These are phyloP conservation scores for Amanita phalloides DNA, from an alignment of 768 basidiomycete genomes.

Conservation along the genomic window DNA sequence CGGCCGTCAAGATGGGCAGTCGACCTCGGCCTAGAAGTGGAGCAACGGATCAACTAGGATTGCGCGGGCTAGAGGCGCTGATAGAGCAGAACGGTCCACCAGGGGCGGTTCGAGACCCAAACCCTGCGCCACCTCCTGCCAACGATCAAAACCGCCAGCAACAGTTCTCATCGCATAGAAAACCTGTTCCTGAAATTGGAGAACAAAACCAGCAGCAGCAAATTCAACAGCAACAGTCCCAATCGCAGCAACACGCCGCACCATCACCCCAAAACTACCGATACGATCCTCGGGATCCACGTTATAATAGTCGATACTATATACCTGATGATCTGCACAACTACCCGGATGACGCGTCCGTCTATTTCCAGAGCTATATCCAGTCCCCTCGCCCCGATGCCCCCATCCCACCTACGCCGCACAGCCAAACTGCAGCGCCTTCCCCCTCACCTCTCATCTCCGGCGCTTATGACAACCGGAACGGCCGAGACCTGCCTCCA, in stretches of 20 bases:
- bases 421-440: slow-evolving; percentile 63
- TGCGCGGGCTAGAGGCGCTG: slow-evolving; percentile 48
- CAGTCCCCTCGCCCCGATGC: slow-evolving; percentile 58
- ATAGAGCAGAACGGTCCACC: slow-evolving; percentile 29
- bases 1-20: slow-evolving; percentile 14
- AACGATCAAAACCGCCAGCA: slow-evolving; percentile 9
- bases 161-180: slow-evolving; percentile 12
- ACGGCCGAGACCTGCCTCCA: slow-evolving; percentile 25
- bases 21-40: slow-evolving; percentile 46
- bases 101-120: slow-evolving; percentile 13
- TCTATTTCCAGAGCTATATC: slow-evolving; percentile 50
- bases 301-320: slow-evolving; percentile 22
- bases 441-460: slow-evolving; percentile 61
- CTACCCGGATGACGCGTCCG: slow-evolving; percentile 47
- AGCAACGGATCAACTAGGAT: slow-evolving; percentile 49
- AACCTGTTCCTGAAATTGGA: slow-evolving; percentile 10
- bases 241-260: slow-evolving; percentile 2
- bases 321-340: slow-evolving; percentile 46
- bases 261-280: slow-evolving; percentile 5
- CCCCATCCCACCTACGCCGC: slow-evolving; percentile 73
- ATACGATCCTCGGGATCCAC: slow-evolving; percentile 11
- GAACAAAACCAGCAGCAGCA: slow-evolving; percentile 10
- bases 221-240: slow-evolving; percentile 6
- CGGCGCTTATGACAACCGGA: slow-evolving; percentile 27
- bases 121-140: slow-evolving; percentile 15